Evolutionary conservation across 805 yeast genomes (phyloP).

Genomic region (Ogataea chonburiensis): DNA sequence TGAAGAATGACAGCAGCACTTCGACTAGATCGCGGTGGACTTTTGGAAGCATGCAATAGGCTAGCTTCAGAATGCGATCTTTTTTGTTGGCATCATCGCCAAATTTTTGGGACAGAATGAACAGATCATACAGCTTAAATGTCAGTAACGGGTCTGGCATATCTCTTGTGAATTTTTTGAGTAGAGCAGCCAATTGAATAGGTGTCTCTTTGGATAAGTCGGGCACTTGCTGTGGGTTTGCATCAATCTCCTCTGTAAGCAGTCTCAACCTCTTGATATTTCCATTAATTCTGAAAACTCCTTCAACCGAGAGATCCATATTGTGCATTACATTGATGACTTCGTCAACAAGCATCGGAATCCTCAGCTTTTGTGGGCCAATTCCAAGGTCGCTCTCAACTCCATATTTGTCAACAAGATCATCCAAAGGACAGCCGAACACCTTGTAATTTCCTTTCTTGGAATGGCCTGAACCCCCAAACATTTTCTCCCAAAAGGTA

Average conservation of each 20-base stretch:
- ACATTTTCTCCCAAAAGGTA: constrained; percentile 53
- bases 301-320: constrained; percentile 94
- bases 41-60: constrained; percentile 77
- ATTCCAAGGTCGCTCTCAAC: constrained; percentile 82
- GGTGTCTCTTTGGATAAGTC: constrained; percentile 72
- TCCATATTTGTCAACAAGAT: constrained; percentile 66
- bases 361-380: constrained; percentile 73
- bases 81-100: constrained; percentile 42
- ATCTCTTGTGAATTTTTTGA: constrained; percentile 89
- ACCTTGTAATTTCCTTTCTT: constrained; percentile 40
- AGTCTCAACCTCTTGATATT: constrained; percentile 80
- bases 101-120: constrained; percentile 67
- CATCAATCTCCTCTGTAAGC: constrained; percentile 70
- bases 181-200: constrained; percentile 87
- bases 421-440: constrained; percentile 76
- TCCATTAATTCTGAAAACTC: constrained; percentile 94
- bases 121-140: constrained; percentile 67
- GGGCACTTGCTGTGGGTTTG: constrained; percentile 67
- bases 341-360: constrained; percentile 88
- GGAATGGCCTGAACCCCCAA: constrained; percentile 24
- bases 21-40: constrained; percentile 83
- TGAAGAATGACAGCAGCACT: constrained; percentile 78
- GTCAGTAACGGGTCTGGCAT: constrained; percentile 90
- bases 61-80: constrained; percentile 56
- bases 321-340: constrained; percentile 77